Evolutionary conservation across 495 filamentous ascomycete genomes (phyloP).

Genomic region (Thozetella sp.): DNA sequence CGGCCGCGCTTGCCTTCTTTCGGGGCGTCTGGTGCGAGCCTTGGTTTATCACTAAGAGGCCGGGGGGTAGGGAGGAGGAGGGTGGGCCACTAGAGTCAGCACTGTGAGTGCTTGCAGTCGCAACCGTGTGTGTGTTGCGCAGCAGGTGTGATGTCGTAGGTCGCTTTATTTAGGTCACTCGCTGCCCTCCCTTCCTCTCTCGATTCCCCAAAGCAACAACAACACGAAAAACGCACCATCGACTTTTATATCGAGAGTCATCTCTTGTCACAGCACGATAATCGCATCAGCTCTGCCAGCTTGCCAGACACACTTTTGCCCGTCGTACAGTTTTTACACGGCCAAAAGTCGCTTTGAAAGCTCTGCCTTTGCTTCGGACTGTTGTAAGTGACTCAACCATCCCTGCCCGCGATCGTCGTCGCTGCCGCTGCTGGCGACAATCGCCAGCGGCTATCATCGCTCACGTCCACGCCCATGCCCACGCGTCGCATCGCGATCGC

Average conservation of each 20-base stretch:
- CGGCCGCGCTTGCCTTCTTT: too few species aligned
- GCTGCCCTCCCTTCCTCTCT: slow-evolving; percentile 26
- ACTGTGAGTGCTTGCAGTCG: background rate
- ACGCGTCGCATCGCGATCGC: slow-evolving; percentile 19
- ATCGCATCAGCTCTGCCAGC: slow-evolving; percentile 52
- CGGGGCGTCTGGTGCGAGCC: background rate
- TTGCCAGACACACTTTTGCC: slow-evolving; percentile 34
- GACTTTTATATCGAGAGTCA: slow-evolving; percentile 45
- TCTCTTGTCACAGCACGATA: slow-evolving; percentile 55
- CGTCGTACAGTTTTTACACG: slow-evolving; percentile 8
- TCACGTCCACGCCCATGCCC: background rate
- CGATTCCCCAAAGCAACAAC: slow-evolving; percentile 45
- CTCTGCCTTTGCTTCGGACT: slow-evolving; percentile 27
- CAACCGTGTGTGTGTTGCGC: background rate
- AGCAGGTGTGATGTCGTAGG: background rate
- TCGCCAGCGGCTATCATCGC: background rate
- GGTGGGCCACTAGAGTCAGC: background rate
- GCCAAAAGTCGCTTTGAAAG: slow-evolving; percentile 32
- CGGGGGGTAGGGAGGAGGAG: too few species aligned
- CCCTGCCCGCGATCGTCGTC: background rate
- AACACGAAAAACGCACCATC: slow-evolving; percentile 37
- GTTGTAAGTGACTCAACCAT: slow-evolving; percentile 40
- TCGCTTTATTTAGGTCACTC: slow-evolving; percentile 13
- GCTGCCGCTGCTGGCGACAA: background rate
- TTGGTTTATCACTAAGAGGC: background rate